These are phyloP conservation scores for Grigorovia humatica DNA, from an alignment of 805 yeast genomes.

Conservation along the genomic window DNA sequence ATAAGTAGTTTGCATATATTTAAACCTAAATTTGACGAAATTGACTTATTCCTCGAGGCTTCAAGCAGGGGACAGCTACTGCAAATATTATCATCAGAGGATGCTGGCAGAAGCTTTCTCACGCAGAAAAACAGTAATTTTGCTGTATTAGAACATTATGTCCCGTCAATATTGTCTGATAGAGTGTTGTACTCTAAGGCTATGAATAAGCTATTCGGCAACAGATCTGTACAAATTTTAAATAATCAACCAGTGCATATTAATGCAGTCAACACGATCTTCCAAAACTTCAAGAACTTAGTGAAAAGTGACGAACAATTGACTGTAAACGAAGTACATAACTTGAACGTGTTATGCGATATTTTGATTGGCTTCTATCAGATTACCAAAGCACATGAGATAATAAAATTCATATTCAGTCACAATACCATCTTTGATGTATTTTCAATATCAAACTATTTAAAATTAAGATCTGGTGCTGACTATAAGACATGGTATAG, in stretches of 20 bases:
- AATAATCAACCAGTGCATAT: too few relatives aligned
- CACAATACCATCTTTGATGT: constrained; percentile 1
- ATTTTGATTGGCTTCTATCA: background rate
- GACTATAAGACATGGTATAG: constrained; percentile 13
- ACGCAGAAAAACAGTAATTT: too few relatives aligned
- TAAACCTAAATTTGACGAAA: background rate
- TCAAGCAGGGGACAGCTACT: background rate
- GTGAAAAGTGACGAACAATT: background rate
- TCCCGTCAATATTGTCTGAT: background rate
- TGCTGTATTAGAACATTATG: background rate
- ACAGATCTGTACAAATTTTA: background rate
- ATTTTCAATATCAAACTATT: constrained; percentile 12
- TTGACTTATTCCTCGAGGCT: background rate
- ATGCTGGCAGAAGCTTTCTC: background rate
- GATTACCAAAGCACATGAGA: background rate
- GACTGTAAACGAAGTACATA: background rate
- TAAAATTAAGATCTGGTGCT: constrained; percentile 24
- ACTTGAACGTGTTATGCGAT: background rate
- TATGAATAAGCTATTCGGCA: background rate
- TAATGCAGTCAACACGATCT: background rate
- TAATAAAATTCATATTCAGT: background rate
- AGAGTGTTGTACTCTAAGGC: background rate
- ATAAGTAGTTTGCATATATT: background rate
- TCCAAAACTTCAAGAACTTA: background rate
- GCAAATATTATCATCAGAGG: background rate